Evolutionary conservation across 352 stramenopile genomes (phyloP).

Genomic region (Phytopythium aichiense): DNA sequence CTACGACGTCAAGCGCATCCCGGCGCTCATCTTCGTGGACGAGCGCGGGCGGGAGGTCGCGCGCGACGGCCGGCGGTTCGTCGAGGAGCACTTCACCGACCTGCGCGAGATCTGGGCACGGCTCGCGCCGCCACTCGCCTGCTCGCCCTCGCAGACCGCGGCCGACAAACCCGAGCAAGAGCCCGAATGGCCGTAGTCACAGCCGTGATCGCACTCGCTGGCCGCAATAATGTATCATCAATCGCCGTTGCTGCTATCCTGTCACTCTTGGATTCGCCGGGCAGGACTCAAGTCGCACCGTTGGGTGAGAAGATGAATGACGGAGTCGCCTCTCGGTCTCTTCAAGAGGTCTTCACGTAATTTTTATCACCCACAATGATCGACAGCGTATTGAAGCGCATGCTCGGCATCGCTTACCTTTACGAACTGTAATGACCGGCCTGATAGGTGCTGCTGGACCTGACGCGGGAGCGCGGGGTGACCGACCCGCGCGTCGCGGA

Average conservation of each 20-base stretch:
- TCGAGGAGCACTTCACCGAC: conserved; percentile 64
- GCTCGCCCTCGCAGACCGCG: background rate
- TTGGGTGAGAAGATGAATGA: background rate
- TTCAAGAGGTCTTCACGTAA: background rate
- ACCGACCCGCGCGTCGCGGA: conserved; percentile 26
- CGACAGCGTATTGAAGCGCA: too few species aligned
- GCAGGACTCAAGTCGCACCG: background rate
- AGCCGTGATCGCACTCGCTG: background rate
- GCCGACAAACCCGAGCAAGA: conserved; percentile 2
- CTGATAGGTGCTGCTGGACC: conserved; percentile 42
- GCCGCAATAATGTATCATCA: background rate
- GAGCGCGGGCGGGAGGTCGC: conserved; percentile 54
- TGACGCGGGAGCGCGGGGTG: conserved; percentile 31
- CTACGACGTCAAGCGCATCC: conserved; percentile 69
- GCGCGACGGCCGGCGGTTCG: conserved; percentile 51
- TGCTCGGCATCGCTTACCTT: background rate
- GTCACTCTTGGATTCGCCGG: background rate
- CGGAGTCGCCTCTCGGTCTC: background rate
- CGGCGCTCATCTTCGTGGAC: conserved; percentile 65
- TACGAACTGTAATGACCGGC: background rate
- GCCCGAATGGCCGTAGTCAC: conserved; percentile 22
- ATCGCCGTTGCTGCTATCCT: background rate
- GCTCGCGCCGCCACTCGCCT: conserved; percentile 19
- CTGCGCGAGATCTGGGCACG: conserved; percentile 59
- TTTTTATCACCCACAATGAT: too few species aligned